Percentiles rank a stretch among this genome's conserved stretches.
Conservation (phyloP, 768 basidiomycete genomes). For the Thelephora ganbajun region DNA sequence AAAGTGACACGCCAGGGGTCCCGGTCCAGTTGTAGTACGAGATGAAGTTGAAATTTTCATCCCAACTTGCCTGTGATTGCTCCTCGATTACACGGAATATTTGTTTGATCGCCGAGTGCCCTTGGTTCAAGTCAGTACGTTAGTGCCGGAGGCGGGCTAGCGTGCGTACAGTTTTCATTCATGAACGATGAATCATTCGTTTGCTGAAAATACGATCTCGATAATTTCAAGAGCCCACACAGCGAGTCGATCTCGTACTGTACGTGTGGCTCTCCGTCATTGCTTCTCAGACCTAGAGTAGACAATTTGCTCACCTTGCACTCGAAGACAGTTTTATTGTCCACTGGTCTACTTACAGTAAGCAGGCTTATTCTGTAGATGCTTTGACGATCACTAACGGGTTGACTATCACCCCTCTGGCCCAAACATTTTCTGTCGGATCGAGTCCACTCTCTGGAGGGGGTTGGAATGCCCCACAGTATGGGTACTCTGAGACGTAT, state of each 20-base stretch:
- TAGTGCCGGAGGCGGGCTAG: neutral
- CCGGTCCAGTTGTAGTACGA: slow-evolving; percentile 81
- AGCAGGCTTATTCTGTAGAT: neutral
- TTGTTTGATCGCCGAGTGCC: slow-evolving; percentile 53
- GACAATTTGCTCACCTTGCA: slow-evolving; percentile 44
- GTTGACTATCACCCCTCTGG: slow-evolving; percentile 54
- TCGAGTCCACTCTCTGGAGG: slow-evolving; percentile 59
- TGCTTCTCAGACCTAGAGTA: neutral
- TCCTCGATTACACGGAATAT: slow-evolving; percentile 68
- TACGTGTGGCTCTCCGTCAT: neutral
- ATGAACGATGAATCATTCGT: slow-evolving; percentile 63
- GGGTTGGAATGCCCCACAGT: slow-evolving; percentile 74
- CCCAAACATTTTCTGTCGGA: slow-evolving; percentile 55
- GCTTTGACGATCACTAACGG: slow-evolving; percentile 35
- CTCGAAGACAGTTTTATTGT: slow-evolving; percentile 62
- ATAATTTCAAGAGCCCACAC: slow-evolving; percentile 68
- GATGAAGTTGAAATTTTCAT: slow-evolving; percentile 55
- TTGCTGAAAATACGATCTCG: slow-evolving; percentile 55
- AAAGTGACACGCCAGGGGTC: slow-evolving; percentile 37
- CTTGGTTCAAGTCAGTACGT: slow-evolving; percentile 19
- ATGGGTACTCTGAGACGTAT: slow-evolving; percentile 59
- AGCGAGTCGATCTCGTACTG: slow-evolving; percentile 74
- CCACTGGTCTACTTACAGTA: slow-evolving; percentile 35
- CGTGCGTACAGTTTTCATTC: slow-evolving; percentile 45
- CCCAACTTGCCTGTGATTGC: slow-evolving; percentile 61